phyloP scores from a whole-genome alignment of 331 rosid genomes.

The Erythrophleum ivorense region DNA sequence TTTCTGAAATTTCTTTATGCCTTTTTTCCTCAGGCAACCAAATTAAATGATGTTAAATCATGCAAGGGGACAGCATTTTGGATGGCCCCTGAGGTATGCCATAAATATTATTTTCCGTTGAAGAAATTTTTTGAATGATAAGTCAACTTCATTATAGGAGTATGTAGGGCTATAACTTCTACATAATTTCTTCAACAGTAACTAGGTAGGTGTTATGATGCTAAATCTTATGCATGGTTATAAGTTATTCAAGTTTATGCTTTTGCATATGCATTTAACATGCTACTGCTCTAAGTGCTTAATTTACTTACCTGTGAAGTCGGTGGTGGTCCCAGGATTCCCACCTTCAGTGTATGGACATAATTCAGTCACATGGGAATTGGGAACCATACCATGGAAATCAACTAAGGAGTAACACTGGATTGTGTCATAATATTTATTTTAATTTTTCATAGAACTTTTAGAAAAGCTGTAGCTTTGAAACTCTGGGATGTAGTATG shows the following conservation, averaged over 20 bases:
- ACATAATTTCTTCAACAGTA: constrained; percentile 11
- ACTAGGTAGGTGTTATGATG: not conserved
- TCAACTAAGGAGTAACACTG: not conserved
- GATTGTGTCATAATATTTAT: constrained; percentile 1
- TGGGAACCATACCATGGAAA: constrained; percentile 6
- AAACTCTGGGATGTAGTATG: constrained; percentile 22
- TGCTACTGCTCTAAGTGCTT: constrained; percentile 33
- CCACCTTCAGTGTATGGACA: constrained; percentile 14
- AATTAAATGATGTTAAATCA: constrained; percentile 72
- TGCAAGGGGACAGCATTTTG: constrained; percentile 85
- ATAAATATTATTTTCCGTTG: constrained; percentile 25
- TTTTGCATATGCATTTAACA: not conserved
- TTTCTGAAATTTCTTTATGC: constrained; percentile 27
- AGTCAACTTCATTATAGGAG: constrained; percentile 10
- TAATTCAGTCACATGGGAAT: constrained; percentile 23
- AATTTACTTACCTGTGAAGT: constrained; percentile 22
- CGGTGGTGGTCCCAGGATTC: not conserved
- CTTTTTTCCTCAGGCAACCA: constrained; percentile 60
- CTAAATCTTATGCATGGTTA: not conserved
- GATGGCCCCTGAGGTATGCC: constrained; percentile 96
- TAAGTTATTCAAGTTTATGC: not conserved
- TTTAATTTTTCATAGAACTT: not conserved
- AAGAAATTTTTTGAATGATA: constrained; percentile 20
- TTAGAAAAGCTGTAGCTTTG: constrained; percentile 21
- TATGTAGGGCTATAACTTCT: constrained; percentile 7